These are phyloP conservation scores for Ensete glaucum DNA, from an alignment of 176 grass and related monocot genomes.

Conservation along the genomic window DNA sequence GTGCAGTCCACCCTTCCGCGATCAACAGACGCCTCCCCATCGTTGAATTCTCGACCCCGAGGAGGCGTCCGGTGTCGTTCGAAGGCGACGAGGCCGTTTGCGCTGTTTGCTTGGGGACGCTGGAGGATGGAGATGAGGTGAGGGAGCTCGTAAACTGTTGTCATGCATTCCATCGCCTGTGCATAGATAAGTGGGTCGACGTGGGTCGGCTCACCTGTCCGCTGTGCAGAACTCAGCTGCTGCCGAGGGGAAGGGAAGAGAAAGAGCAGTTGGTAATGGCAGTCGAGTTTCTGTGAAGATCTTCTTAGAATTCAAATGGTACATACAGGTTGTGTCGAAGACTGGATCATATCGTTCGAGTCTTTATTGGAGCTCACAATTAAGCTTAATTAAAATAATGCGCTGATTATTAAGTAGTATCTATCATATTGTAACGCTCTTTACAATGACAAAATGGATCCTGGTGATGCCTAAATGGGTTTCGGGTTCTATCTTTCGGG, in stretches of 20 bases:
- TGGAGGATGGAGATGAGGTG: slow-evolving; percentile 45
- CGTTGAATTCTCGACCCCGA: not conserved
- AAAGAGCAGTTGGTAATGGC: not conserved
- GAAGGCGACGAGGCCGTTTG: slow-evolving; percentile 21
- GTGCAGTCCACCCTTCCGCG: not conserved
- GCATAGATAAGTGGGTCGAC: slow-evolving; percentile 82
- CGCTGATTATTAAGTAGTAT: too few species aligned
- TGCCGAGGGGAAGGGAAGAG: slow-evolving; percentile 24
- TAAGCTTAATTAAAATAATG: too few species aligned
- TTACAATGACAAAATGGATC: too few species aligned
- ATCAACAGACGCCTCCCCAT: slow-evolving; percentile 3
- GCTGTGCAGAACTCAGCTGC: slow-evolving; percentile 44
- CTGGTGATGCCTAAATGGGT: too few species aligned
- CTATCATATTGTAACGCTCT: too few species aligned
- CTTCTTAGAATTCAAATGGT: too few species aligned
- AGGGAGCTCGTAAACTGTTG: slow-evolving; percentile 58
- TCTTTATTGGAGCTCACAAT: too few species aligned
- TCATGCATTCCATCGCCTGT: slow-evolving; percentile 59
- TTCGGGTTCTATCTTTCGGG: too few species aligned
- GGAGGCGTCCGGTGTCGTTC: too few species aligned
- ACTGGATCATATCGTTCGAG: too few species aligned
- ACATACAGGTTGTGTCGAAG: too few species aligned
- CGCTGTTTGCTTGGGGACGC: slow-evolving; percentile 61
- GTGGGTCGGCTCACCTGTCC: slow-evolving; percentile 55
- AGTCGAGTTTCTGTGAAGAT: too few species aligned